Evolutionary conservation across 352 stramenopile genomes (phyloP).

Genomic region (Pythium vanterpoolii): DNA sequence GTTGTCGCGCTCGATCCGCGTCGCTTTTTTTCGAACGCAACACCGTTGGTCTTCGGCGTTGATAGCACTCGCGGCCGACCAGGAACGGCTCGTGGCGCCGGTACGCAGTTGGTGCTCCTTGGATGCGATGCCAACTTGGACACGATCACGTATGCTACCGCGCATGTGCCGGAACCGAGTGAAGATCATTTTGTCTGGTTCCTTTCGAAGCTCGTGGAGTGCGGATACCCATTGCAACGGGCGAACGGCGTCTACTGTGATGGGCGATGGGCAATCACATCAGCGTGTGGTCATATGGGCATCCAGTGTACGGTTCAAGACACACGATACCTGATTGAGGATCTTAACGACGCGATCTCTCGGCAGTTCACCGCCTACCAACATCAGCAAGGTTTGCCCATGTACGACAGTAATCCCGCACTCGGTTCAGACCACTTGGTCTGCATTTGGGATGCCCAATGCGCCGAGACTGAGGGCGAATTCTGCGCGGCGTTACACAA

Average conservation of each 20-base stretch:
- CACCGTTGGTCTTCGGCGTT: slow-evolving; percentile 33
- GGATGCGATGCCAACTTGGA: slow-evolving; percentile 37
- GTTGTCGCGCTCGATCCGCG: slow-evolving; percentile 40
- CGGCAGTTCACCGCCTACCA: slow-evolving; percentile 1
- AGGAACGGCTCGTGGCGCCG: background rate
- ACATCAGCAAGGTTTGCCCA: slow-evolving; percentile 1
- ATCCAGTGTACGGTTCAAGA: slow-evolving; percentile 36
- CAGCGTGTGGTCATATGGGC: slow-evolving; percentile 22
- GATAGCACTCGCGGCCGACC: slow-evolving; percentile 35
- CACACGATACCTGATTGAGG: slow-evolving; percentile 35
- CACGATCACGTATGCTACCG: slow-evolving; percentile 34
- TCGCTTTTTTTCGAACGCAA: slow-evolving; percentile 32
- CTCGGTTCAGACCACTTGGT: slow-evolving; percentile 28
- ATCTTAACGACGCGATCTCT: slow-evolving; percentile 20
- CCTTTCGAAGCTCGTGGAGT: slow-evolving; percentile 37
- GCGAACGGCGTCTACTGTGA: slow-evolving; percentile 36
- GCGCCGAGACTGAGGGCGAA: slow-evolving; percentile 38
- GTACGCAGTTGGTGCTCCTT: slow-evolving; percentile 34
- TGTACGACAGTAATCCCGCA: no score
- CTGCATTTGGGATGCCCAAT: slow-evolving; percentile 37
- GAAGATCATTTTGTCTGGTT: slow-evolving; percentile 40
- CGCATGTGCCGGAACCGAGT: slow-evolving; percentile 32
- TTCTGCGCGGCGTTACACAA: slow-evolving; percentile 27
- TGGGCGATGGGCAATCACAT: slow-evolving; percentile 22
- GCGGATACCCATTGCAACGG: slow-evolving; percentile 41